Evolutionary conservation across 2,329 filamentous ascomycete genomes (phyloP).

Genomic region (Fusarium gaditjirri): DNA sequence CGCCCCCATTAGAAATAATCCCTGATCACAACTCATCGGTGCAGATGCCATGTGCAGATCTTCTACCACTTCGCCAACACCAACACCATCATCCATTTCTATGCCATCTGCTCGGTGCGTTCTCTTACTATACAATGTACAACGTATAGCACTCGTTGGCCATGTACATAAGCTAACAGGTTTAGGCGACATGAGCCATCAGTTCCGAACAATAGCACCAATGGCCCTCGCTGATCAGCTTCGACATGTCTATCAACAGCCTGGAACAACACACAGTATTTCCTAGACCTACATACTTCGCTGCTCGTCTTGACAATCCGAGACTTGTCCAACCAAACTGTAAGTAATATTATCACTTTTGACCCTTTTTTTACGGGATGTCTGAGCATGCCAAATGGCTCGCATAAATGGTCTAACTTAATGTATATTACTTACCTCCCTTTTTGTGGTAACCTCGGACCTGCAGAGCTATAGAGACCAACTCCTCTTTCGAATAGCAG

Average conservation of each 20-base stretch:
- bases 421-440: conserved; percentile 7
- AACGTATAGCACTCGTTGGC: not conserved
- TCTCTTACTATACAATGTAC: not conserved
- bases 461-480: conserved; percentile 29
- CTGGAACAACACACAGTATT: conserved; percentile 9
- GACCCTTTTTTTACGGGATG: not conserved
- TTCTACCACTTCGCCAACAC: not conserved
- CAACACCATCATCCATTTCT: not conserved
- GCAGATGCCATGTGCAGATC: not conserved
- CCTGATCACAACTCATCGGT: not conserved
- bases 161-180: not conserved
- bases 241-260: conserved; percentile 18
- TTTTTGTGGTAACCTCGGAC: conserved; percentile 29
- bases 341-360: conserved; percentile 1
- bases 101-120: not conserved
- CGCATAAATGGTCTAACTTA: conserved; percentile 22
- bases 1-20: conserved; percentile 11
- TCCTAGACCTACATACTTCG: conserved; percentile 3
- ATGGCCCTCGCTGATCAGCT: not conserved
- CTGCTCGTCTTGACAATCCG: not conserved
- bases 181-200: not conserved
- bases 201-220: conserved; percentile 4
- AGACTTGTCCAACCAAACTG: conserved; percentile 6
- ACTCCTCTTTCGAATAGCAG: conserved; percentile 14
- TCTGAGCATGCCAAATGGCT: conserved; percentile 26